phyloP scores from a whole-genome alignment of 2,329 filamentous ascomycete genomes.

The Dactylonectria estremocensis region DNA sequence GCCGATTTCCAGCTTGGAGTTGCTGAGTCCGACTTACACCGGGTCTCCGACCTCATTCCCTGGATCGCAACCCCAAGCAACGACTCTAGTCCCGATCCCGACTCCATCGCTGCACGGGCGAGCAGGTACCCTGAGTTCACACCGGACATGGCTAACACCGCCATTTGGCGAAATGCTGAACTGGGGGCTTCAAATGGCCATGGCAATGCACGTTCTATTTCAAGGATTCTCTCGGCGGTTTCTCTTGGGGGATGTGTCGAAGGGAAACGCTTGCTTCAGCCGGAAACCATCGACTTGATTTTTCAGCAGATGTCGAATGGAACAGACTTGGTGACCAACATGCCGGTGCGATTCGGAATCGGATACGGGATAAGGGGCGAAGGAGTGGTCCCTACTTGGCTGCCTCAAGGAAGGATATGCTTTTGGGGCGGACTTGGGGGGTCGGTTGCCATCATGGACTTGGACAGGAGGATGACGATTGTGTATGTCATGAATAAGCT shows the following conservation, averaged over 20 bases:
- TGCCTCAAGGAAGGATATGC: slow-evolving; percentile 52
- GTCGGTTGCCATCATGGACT: slow-evolving; percentile 60
- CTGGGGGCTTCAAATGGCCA: neutral
- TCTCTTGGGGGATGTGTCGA: neutral
- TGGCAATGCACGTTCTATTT: neutral
- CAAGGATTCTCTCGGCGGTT: neutral
- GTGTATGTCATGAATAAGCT: slow-evolving; percentile 64
- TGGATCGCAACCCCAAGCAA: too few species aligned
- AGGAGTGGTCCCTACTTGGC: slow-evolving; percentile 44
- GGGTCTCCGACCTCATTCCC: slow-evolving; percentile 55
- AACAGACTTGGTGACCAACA: slow-evolving; percentile 56
- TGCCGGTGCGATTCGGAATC: slow-evolving; percentile 57
- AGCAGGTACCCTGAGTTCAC: neutral
- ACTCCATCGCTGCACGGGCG: slow-evolving; percentile 52
- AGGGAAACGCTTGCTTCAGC: neutral
- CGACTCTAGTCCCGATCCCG: slow-evolving; percentile 31
- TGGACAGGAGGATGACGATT: slow-evolving; percentile 59
- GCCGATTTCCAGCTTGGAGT: slow-evolving; percentile 65
- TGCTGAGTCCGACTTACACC: slow-evolving; percentile 57
- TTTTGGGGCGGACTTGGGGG: slow-evolving; percentile 65
- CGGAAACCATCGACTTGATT: neutral
- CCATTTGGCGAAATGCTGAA: neutral
- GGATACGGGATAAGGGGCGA: slow-evolving; percentile 57
- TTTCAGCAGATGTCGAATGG: slow-evolving; percentile 61
- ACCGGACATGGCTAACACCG: neutral